Conservation (phyloP, 164 flowering plant genomes). For the Buxus sempervirens region DNA sequence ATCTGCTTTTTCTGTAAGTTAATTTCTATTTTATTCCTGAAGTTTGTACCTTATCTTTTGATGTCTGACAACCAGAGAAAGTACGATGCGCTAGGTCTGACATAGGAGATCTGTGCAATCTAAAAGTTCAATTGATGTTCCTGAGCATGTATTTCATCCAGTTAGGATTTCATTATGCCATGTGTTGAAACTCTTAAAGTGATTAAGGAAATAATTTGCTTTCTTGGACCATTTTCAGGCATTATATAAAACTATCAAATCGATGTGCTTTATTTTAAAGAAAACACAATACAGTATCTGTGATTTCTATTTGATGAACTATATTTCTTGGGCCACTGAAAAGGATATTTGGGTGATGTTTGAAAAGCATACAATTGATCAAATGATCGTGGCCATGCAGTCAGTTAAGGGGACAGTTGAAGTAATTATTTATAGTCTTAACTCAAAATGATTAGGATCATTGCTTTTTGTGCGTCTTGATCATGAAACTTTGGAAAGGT, state of each 20-base stretch:
- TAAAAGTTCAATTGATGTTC: not conserved
- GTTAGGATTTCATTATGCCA: not conserved
- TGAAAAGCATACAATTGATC: too few relatives aligned
- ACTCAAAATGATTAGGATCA: too few relatives aligned
- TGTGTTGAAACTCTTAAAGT: not conserved
- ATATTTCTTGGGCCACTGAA: too few relatives aligned
- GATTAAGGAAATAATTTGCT: not conserved
- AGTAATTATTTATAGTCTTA: too few relatives aligned
- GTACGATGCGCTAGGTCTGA: not conserved
- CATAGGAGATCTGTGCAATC: not conserved
- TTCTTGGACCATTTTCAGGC: not conserved
- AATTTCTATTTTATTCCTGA: conserved; percentile 5
- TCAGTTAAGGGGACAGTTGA: too few relatives aligned
- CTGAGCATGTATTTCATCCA: not conserved
- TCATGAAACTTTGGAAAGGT: too few relatives aligned
- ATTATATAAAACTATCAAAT: not conserved
- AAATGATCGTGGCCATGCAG: too few relatives aligned
- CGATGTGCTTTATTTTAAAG: not conserved
- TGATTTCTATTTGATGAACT: too few relatives aligned
- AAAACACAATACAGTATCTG: too few relatives aligned
- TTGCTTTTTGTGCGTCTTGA: too few relatives aligned
- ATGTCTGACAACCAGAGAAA: not conserved
- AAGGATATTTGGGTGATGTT: too few relatives aligned
- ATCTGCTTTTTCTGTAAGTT: conserved; percentile 85
- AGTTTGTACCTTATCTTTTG: not conserved